phyloP scores from a whole-genome alignment of 1,139 yeast genomes.

The Blastobotrys petasosporus region DNA sequence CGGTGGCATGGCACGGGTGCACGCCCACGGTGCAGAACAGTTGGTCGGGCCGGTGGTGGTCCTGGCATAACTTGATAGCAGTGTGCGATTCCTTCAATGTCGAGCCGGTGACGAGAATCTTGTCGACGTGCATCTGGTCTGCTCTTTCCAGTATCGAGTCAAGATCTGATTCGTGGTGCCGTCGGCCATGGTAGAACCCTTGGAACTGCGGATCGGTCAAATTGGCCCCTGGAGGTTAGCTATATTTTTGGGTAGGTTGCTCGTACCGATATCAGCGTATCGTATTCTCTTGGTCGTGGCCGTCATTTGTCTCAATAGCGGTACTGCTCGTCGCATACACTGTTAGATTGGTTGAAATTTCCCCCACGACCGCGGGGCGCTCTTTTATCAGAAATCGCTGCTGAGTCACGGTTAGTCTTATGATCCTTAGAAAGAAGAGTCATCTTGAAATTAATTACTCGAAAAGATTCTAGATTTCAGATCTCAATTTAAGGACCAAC shows the following conservation, averaged over 20 bases:
- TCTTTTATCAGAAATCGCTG: too few relatives aligned
- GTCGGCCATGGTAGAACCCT: slow-evolving; percentile 69
- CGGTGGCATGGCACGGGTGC: slow-evolving; percentile 84
- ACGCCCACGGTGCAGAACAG: slow-evolving; percentile 76
- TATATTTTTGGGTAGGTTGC: not conserved
- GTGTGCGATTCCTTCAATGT: slow-evolving; percentile 55
- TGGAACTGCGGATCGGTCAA: slow-evolving; percentile 84
- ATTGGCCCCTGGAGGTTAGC: slow-evolving; percentile 54
- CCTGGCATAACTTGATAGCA: slow-evolving; percentile 42
- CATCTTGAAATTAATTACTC: too few relatives aligned
- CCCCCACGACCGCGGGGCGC: too few relatives aligned
- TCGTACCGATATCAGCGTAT: slow-evolving; percentile 20
- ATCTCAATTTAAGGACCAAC: too few relatives aligned
- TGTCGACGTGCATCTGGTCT: slow-evolving; percentile 52
- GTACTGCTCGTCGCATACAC: too few relatives aligned
- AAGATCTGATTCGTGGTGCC: slow-evolving; percentile 63
- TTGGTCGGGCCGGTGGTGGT: slow-evolving; percentile 25
- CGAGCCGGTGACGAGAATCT: slow-evolving; percentile 79
- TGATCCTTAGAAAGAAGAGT: too few relatives aligned
- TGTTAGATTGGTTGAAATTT: too few relatives aligned
- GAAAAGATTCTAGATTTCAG: too few relatives aligned
- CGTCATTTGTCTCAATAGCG: not conserved
- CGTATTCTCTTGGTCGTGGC: slow-evolving; percentile 11
- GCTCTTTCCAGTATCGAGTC: slow-evolving; percentile 63
- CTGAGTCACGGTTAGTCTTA: too few relatives aligned